phyloP scores from a whole-genome alignment of 176 grass and related monocot species.

The Ampelocalamus luodianensis region DNA sequence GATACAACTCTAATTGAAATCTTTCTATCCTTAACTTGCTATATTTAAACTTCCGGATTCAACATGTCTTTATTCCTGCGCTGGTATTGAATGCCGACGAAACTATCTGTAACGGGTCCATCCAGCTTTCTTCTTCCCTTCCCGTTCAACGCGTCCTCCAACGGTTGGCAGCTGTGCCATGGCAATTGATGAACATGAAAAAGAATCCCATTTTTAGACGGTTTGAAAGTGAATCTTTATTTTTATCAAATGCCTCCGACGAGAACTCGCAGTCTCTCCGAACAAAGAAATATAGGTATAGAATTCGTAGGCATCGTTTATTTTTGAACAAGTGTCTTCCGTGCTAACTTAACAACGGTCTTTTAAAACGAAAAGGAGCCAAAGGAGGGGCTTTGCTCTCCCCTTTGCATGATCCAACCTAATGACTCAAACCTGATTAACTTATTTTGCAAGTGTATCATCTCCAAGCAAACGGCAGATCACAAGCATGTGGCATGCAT shows the following conservation, averaged over 20 bases:
- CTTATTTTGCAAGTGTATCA: conserved; percentile 5
- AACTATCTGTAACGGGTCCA: too few relatives aligned
- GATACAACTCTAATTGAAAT: too few relatives aligned
- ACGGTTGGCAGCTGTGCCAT: neutral
- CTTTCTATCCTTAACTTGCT: too few relatives aligned
- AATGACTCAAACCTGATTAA: conserved; percentile 12
- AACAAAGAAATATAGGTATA: neutral
- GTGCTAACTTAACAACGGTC: conserved; percentile 8
- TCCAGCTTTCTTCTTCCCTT: neutral
- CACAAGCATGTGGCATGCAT: conserved; percentile 34
- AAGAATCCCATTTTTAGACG: neutral
- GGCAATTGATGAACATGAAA: neutral
- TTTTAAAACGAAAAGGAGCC: conserved; percentile 19
- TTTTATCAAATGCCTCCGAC: neutral
- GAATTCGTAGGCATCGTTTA: too few relatives aligned
- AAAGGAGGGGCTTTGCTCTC: neutral
- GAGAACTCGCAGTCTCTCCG: neutral
- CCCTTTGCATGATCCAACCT: conserved; percentile 6
- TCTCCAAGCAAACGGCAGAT: conserved; percentile 9
- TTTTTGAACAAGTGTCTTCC: neutral
- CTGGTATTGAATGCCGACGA: too few relatives aligned
- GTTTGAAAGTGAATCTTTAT: neutral
- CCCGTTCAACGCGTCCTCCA: conserved; percentile 13
- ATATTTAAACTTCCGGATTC: too few relatives aligned
- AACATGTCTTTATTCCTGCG: too few relatives aligned